Conservation (phyloP, 371 early-diverging fungal species). For the Smittium culicis region DNA sequence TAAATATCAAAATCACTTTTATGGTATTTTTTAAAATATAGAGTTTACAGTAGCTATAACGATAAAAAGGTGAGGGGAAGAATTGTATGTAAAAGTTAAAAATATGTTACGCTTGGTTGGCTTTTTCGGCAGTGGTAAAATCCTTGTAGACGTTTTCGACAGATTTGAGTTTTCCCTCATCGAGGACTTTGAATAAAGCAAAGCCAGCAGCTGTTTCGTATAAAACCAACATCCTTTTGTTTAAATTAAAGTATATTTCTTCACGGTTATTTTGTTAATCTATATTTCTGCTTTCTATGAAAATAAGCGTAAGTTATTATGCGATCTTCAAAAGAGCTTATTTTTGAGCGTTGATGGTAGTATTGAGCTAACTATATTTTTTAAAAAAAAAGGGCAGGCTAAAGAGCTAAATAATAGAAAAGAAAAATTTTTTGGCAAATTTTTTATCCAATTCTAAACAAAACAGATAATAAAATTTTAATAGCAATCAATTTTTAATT, state of each 20-base stretch:
- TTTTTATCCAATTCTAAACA: no score
- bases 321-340: no score
- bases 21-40: neutral
- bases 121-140: constrained; percentile 60
- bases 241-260: constrained; percentile 9
- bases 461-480: no score
- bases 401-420: no score
- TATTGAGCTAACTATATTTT: no score
- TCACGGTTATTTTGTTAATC: no score
- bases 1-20: neutral
- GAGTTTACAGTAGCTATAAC: neutral
- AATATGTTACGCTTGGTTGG: constrained; percentile 43
- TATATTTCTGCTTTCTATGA: no score
- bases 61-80: neutral
- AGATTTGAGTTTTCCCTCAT: constrained; percentile 62
- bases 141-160: constrained; percentile 59
- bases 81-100: constrained; percentile 29
- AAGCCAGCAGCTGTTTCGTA: constrained; percentile 82
- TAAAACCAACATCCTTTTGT: constrained; percentile 54
- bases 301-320: no score
- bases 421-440: no score
- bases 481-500: no score
- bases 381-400: no score
- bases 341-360: no score
- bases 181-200: constrained; percentile 71